phyloP scores from a whole-genome alignment of 83 land plant species.

The Picea abies region DNA sequence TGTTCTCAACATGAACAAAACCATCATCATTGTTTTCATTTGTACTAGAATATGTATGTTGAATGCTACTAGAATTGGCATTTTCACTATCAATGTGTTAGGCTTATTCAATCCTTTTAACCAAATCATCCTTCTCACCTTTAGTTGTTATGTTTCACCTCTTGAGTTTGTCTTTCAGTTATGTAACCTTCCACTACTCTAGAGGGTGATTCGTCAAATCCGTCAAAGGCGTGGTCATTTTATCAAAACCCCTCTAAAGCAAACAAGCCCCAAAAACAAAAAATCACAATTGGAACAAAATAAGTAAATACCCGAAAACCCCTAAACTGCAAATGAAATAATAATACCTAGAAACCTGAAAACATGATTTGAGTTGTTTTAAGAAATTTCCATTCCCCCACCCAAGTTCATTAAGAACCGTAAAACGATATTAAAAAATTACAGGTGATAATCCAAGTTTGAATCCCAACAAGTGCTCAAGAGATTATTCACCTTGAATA shows the following conservation, averaged over 20 bases:
- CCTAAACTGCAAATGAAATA: too few relatives aligned
- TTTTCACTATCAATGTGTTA: conserved; percentile 41
- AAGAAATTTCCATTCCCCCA: too few relatives aligned
- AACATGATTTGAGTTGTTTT: too few relatives aligned
- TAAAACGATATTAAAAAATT: too few relatives aligned
- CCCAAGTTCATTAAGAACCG: too few relatives aligned
- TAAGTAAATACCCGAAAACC: too few relatives aligned
- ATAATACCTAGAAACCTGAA: too few relatives aligned
- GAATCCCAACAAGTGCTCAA: too few relatives aligned
- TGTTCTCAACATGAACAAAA: not conserved
- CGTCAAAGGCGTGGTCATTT: conserved; percentile 40
- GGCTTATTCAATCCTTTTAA: conserved; percentile 54
- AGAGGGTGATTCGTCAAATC: conserved; percentile 47
- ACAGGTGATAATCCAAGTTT: too few relatives aligned
- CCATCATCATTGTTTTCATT: not conserved
- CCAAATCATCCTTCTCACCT: conserved; percentile 71
- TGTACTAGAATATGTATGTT: not conserved
- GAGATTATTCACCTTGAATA: too few relatives aligned
- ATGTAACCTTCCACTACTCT: conserved; percentile 16
- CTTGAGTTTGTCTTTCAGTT: conserved; percentile 15
- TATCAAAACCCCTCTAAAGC: not conserved
- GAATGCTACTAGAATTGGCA: not conserved
- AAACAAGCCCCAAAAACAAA: not conserved
- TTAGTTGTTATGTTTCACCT: conserved; percentile 42
- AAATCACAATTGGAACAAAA: too few relatives aligned